Evolutionary conservation across 441 rosid species (phyloP), one percentile per base, ranked within the genome.

Genomic region (Adansonia grandidieri): DNA sequence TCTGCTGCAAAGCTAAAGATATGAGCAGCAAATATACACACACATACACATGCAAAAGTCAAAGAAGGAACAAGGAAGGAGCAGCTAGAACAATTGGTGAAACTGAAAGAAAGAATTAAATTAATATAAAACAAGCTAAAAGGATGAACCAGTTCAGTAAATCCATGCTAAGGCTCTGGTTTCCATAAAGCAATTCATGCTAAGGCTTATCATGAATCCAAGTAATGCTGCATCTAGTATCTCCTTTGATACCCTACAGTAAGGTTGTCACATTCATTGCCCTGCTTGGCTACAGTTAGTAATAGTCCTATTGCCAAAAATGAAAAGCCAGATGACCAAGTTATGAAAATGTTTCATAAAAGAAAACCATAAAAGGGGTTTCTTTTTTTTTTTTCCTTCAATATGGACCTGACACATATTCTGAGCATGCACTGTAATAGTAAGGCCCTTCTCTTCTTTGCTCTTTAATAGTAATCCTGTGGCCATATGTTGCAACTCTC

Each of bases 91-190:
- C 73, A 51, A 71, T 71, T 28, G 22, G 74, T 53, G 15, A 71
- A 71, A 32, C 47, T n/a, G 28, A 53, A 37, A 51, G 47, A 24
- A 51, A 22, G 42, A 70, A 70, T 32, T 53, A 53, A 32, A 37
- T 17, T 71, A 47, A 53, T 24, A 28, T 24, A 53, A 70, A 53
- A 0, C 75, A 71, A 71, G 47, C 28, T 71, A 71, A 71, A 70
- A 70, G 13, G 6, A 32, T 32, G 5, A 24, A 53, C 24, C 19
- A 0, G 62, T 53, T 71, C 62, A 32, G 32, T 32, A 53, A 71
- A 32, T 53, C 48, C 0, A 24, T 28, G 75, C 47, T 32, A 53
- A 50, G 44, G 22, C 3, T 70, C 15, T 24, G 2, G 22, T 47
- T 51, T 71, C 58, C 24, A 0, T 51, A 50, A 50, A 24, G 74